phyloP scores from a whole-genome alignment of 2,329 filamentous ascomycete genomes.

The Sclerotinia trifoliorum region DNA sequence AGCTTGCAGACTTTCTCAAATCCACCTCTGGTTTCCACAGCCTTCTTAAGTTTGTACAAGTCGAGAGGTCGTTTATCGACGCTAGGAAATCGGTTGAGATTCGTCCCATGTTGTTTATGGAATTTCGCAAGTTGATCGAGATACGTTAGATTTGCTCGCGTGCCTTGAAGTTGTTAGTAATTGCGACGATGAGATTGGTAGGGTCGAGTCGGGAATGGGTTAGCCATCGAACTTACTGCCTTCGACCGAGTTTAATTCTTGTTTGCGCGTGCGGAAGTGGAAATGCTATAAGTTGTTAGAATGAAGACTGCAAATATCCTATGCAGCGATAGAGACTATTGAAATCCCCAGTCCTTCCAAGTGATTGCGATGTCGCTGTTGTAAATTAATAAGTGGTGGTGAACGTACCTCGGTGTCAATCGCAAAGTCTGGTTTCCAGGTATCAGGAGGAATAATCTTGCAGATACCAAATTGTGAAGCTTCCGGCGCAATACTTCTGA shows the following conservation, averaged over 20 bases:
- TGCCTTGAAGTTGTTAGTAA: slow-evolving; percentile 57
- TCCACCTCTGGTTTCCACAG: slow-evolving; percentile 88
- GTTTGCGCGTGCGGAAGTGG: slow-evolving; percentile 92
- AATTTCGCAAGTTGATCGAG: slow-evolving; percentile 93
- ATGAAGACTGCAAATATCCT: neutral
- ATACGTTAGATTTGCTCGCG: slow-evolving; percentile 92
- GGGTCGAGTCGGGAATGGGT: slow-evolving; percentile 3
- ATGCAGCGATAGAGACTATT: neutral
- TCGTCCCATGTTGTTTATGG: slow-evolving; percentile 94
- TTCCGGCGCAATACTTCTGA: slow-evolving; percentile 85
- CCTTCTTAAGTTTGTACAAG: slow-evolving; percentile 93
- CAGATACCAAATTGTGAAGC: slow-evolving; percentile 86
- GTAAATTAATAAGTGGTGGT: neutral
- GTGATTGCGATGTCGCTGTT: neutral
- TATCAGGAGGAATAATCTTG: slow-evolving; percentile 91
- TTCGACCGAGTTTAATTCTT: slow-evolving; percentile 97
- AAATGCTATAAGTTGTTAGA: slow-evolving; percentile 66
- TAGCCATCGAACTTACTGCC: slow-evolving; percentile 67
- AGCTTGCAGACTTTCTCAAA: slow-evolving; percentile 96
- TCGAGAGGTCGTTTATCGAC: slow-evolving; percentile 97
- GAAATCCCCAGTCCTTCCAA: neutral
- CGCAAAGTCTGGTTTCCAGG: slow-evolving; percentile 92
- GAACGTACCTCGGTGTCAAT: slow-evolving; percentile 86
- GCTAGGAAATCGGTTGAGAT: slow-evolving; percentile 88
- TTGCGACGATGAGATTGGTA: neutral